A percentile compares a stretch with the other conserved stretches of the same genome.
phyloP scores from a whole-genome alignment of 2,329 filamentous ascomycete genomes.

The Aaosphaeria arxii region DNA sequence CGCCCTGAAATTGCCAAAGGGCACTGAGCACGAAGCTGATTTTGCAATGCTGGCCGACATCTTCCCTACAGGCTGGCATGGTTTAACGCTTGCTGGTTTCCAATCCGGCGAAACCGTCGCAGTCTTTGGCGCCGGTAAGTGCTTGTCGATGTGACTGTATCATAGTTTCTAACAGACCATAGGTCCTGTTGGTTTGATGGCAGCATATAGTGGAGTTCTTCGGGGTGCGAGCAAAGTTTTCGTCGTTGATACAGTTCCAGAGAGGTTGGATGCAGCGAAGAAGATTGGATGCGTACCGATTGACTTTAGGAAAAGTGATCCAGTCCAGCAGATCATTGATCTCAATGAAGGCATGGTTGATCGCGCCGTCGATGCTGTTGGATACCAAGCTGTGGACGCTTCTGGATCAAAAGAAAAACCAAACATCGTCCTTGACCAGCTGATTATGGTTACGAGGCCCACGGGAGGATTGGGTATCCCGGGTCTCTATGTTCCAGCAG shows the following conservation, averaged over 20 bases:
- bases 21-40: conserved; percentile 60
- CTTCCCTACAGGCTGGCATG: conserved; percentile 56
- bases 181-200: conserved; percentile 63
- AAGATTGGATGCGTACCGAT: conserved; percentile 62
- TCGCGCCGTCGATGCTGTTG: conserved; percentile 63
- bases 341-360: conserved; percentile 61
- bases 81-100: conserved; percentile 57
- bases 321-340: conserved; percentile 59
- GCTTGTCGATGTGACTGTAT: neutral
- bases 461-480: conserved; percentile 62
- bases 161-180: conserved; percentile 1
- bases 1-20: conserved; percentile 58
- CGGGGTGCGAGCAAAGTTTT: conserved; percentile 61
- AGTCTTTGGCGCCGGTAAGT: conserved; percentile 56
- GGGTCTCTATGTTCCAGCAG: conserved; percentile 52
- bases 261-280: conserved; percentile 57
- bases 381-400: conserved; percentile 58
- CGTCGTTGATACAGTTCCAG: conserved; percentile 61
- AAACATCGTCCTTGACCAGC: conserved; percentile 62
- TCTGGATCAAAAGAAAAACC: conserved; percentile 57
- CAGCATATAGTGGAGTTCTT: conserved; percentile 60
- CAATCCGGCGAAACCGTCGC: conserved; percentile 60
- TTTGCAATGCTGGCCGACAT: conserved; percentile 54
- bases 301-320: conserved; percentile 59
- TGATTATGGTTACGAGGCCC: conserved; percentile 61